phyloP scores from a whole-genome alignment of 257 asterid genomes.

The Verbena officinalis region DNA sequence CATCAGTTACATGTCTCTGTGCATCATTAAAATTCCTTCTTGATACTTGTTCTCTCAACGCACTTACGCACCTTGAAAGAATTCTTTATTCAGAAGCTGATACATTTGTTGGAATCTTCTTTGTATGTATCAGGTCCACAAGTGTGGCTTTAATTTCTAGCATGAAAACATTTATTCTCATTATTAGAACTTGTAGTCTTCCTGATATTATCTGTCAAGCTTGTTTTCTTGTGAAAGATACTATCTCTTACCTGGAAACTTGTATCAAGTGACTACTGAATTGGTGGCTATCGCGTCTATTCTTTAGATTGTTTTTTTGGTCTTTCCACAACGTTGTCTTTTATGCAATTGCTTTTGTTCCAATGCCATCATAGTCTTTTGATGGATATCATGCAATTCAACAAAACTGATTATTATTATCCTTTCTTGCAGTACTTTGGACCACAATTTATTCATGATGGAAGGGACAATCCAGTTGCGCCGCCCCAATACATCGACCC shows the following conservation, averaged over 20 bases:
- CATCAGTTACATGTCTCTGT: neutral
- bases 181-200: neutral
- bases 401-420: slow-evolving; percentile 4
- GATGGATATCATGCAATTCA: neutral
- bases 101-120: no score
- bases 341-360: no score
- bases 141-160: neutral
- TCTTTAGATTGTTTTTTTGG: no score
- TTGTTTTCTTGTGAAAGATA: neutral
- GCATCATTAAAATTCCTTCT: neutral
- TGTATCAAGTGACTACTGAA: no score
- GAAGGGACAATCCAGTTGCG: slow-evolving; percentile 31
- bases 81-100: neutral
- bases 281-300: no score
- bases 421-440: slow-evolving; percentile 76
- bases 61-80: neutral
- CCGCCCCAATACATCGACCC: slow-evolving; percentile 77
- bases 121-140: neutral
- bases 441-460: slow-evolving; percentile 73
- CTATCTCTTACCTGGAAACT: neutral
- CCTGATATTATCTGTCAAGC: neutral
- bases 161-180: neutral
- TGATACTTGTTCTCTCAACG: neutral
- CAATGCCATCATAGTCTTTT: no score
- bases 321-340: no score